phyloP scores from a whole-genome alignment of 805 yeast genomes.

The Saturnispora diversa region DNA sequence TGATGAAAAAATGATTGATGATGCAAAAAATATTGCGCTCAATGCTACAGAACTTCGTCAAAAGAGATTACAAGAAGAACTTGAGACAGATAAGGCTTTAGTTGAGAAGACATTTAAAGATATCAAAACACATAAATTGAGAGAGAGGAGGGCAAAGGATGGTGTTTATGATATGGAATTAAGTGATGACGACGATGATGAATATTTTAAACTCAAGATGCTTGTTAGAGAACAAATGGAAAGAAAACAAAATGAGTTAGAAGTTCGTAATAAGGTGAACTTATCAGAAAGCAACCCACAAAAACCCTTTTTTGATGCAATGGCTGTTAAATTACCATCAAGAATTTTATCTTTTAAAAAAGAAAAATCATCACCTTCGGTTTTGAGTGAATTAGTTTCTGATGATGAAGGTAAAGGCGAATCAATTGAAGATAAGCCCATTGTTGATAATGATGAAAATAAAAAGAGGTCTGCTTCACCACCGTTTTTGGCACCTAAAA shows the following conservation, averaged over 20 bases:
- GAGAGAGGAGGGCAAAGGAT: slow-evolving; percentile 46
- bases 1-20: slow-evolving; percentile 72
- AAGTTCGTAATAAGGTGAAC: slow-evolving; percentile 26
- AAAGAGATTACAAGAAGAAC: slow-evolving; percentile 51
- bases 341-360: slow-evolving; percentile 11
- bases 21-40: slow-evolving; percentile 47
- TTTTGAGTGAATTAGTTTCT: slow-evolving; percentile 17
- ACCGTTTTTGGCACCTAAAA: slow-evolving; percentile 16
- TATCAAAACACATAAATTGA: slow-evolving; percentile 61
- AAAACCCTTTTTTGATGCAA: slow-evolving; percentile 16
- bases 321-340: slow-evolving; percentile 14
- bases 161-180: slow-evolving; percentile 53
- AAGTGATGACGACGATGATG: slow-evolving; percentile 68
- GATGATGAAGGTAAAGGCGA: slow-evolving; percentile 15
- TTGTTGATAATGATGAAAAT: slow-evolving; percentile 18
- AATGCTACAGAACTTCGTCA: slow-evolving; percentile 52
- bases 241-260: slow-evolving; percentile 35
- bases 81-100: slow-evolving; percentile 52
- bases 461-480: slow-evolving; percentile 17
- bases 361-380: slow-evolving; percentile 7
- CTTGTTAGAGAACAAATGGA: slow-evolving; percentile 11
- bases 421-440: slow-evolving; percentile 21
- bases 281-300: slow-evolving; percentile 12
- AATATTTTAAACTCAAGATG: slow-evolving; percentile 6
- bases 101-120: slow-evolving; percentile 64